Evolutionary conservation across 371 early-diverging fungal genomes (phyloP).

Genomic region (Parasitella parasitica): DNA sequence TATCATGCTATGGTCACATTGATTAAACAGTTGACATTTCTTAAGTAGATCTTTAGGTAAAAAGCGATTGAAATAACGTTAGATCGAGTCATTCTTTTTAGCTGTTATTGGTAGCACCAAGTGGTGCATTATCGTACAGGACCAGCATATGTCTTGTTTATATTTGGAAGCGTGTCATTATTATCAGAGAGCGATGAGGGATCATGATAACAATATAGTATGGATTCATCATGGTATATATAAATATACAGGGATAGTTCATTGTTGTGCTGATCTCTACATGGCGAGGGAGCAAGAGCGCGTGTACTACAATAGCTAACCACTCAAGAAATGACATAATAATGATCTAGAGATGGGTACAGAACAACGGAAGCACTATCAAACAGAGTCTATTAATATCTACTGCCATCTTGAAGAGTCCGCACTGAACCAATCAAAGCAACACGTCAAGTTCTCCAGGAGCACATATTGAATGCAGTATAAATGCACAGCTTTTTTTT

Average conservation of each 20-base stretch:
- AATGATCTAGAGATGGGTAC: not conserved
- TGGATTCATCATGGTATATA: too few relatives aligned
- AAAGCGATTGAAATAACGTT: too few relatives aligned
- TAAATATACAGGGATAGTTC: not conserved
- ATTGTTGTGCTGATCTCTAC: not conserved
- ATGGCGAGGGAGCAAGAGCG: too few relatives aligned
- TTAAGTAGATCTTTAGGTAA: too few relatives aligned
- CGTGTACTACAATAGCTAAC: not conserved
- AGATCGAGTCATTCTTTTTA: too few relatives aligned
- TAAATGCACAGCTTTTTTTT: not conserved
- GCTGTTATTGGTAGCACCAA: too few relatives aligned
- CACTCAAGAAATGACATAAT: slow-evolving; percentile 2
- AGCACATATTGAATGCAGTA: not conserved
- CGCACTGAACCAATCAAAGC: not conserved
- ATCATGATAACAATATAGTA: too few relatives aligned
- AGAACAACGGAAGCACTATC: not conserved
- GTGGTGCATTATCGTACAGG: too few relatives aligned
- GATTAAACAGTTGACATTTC: too few relatives aligned
- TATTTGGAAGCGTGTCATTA: not conserved
- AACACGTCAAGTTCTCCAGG: not conserved
- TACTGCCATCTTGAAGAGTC: not conserved
- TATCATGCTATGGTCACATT: too few relatives aligned
- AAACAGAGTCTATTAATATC: not conserved
- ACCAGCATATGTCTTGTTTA: too few relatives aligned
- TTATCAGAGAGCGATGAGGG: too few relatives aligned